phyloP scores from a whole-genome alignment of 2,329 filamentous ascomycete species.

The Thelonectria discophora region DNA sequence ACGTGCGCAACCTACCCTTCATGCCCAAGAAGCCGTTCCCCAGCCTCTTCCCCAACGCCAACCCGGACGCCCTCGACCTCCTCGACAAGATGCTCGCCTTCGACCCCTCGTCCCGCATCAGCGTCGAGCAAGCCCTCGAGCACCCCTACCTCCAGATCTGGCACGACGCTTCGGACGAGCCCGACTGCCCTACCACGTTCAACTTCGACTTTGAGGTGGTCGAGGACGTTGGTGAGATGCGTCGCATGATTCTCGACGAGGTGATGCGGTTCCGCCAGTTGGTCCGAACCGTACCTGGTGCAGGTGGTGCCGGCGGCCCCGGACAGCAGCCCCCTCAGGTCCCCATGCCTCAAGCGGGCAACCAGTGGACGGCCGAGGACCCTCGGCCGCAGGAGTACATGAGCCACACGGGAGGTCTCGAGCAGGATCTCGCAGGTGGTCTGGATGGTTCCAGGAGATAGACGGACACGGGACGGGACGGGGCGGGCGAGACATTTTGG shows the following conservation, averaged over 20 bases:
- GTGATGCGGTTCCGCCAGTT: slow-evolving; percentile 82
- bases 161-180: slow-evolving; percentile 98
- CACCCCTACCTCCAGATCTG: slow-evolving; percentile 97
- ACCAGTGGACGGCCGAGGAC: slow-evolving; percentile 68
- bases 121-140: slow-evolving; percentile 93
- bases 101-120: slow-evolving; percentile 91
- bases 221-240: slow-evolving; percentile 94
- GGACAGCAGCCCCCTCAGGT: slow-evolving; percentile 55
- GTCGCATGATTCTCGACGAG: slow-evolving; percentile 96
- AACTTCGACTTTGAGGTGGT: slow-evolving; percentile 99
- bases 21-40: slow-evolving; percentile 95
- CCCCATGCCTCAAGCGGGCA: slow-evolving; percentile 60
- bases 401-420: slow-evolving; percentile 59
- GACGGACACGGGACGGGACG: not conserved
- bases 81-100: slow-evolving; percentile 98
- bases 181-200: slow-evolving; percentile 90
- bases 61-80: slow-evolving; percentile 93
- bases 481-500: not conserved
- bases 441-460: slow-evolving; percentile 45
- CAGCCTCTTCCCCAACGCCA: slow-evolving; percentile 89
- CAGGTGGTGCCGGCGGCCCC: slow-evolving; percentile 44
- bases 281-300: slow-evolving; percentile 61
- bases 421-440: slow-evolving; percentile 66
- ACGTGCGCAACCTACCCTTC: slow-evolving; percentile 93
- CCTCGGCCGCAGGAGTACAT: slow-evolving; percentile 68